phyloP scores from a whole-genome alignment of 2,329 filamentous ascomycete species.

The Gnomoniopsis smithogilvyi region DNA sequence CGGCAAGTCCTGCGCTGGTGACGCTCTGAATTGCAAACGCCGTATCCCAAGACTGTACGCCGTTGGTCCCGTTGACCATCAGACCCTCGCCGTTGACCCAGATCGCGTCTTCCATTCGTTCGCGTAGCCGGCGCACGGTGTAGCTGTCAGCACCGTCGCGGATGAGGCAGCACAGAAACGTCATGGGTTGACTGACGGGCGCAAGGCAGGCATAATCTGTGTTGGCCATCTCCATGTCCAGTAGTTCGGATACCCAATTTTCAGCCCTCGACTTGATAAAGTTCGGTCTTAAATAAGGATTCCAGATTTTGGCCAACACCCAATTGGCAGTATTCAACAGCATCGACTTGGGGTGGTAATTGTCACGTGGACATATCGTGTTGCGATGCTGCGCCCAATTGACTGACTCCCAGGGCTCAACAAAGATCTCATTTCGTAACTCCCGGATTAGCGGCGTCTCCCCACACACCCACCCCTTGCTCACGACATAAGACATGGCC shows the following conservation, averaged over 20 bases:
- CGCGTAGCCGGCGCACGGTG: constrained; percentile 72
- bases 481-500: constrained; percentile 88
- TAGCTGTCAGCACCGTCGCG: constrained; percentile 73
- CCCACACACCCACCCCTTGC: constrained; percentile 74
- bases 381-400: constrained; percentile 78
- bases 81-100: constrained; percentile 94
- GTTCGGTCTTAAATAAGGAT: constrained; percentile 69
- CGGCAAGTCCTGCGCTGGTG: constrained; percentile 73
- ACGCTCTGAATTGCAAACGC: constrained; percentile 83
- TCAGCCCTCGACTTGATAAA: constrained; percentile 69
- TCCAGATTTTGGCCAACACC: constrained; percentile 75
- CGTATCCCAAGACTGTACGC: constrained; percentile 98
- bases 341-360: constrained; percentile 91
- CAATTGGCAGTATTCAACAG: constrained; percentile 77
- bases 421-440: constrained; percentile 78
- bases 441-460: constrained; percentile 70
- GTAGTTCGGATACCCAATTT: constrained; percentile 75
- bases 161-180: constrained; percentile 81
- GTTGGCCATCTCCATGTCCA: constrained; percentile 90
- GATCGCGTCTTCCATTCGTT: constrained; percentile 79
- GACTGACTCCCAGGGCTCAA: constrained; percentile 73
- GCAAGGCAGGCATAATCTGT: constrained; percentile 84
- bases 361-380: constrained; percentile 73
- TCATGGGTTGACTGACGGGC: constrained; percentile 88
- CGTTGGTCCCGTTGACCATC: constrained; percentile 94